These are phyloP conservation scores for Spiraea crenata DNA, from an alignment of 331 rosid genomes.

Conservation along the genomic window DNA sequence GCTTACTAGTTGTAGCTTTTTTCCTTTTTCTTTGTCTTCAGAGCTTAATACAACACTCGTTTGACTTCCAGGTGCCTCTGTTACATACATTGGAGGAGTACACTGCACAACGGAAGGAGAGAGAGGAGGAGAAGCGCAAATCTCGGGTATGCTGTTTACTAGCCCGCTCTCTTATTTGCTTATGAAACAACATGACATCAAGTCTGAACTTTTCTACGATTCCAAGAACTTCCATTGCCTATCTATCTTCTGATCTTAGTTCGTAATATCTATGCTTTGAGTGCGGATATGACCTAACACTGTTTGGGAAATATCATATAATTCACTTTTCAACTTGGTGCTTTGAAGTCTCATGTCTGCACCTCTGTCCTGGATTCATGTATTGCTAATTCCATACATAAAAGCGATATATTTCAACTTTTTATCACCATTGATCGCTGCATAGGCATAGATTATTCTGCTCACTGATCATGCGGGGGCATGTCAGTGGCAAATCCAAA, in stretches of 20 bases:
- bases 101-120: constrained; percentile 45
- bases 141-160: constrained; percentile 58
- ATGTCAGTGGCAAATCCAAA: neutral
- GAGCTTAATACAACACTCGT: constrained; percentile 12
- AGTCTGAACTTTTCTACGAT: neutral
- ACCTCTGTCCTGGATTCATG: neutral
- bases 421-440: neutral
- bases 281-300: neutral
- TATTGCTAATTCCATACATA: neutral
- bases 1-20: neutral
- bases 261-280: neutral
- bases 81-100: constrained; percentile 61
- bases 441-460: neutral
- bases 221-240: neutral
- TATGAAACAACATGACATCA: neutral
- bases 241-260: neutral
- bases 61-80: constrained; percentile 54
- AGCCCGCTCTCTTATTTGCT: neutral
- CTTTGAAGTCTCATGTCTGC: neutral
- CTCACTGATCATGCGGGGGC: neutral
- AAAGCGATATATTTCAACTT: neutral
- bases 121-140: constrained; percentile 85
- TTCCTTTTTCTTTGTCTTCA: neutral
- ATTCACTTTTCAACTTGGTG: neutral
- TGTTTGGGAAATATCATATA: neutral